Evolutionary conservation across 2,329 filamentous ascomycete species (phyloP).

Genomic region (Pseudocercospora eumusae): DNA sequence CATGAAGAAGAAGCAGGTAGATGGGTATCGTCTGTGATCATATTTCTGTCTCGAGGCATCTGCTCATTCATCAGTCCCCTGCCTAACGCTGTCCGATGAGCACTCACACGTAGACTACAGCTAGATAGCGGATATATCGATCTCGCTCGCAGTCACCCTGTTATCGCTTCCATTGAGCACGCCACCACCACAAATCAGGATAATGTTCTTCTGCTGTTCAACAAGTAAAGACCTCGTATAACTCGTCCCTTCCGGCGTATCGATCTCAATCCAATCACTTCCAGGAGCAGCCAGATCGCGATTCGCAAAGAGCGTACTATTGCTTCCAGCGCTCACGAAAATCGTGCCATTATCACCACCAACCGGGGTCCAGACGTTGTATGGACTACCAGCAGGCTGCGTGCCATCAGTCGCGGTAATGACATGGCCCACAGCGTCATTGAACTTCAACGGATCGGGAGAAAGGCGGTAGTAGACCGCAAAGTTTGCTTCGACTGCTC

Average conservation of each 20-base stretch:
- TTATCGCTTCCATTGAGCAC: neutral
- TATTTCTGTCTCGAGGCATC: too few species aligned
- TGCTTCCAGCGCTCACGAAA: slow-evolving; percentile 48
- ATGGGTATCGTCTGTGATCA: too few species aligned
- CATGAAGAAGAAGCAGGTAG: too few species aligned
- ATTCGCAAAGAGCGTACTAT: slow-evolving; percentile 3
- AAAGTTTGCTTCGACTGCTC: slow-evolving; percentile 48
- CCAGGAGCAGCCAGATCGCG: slow-evolving; percentile 1
- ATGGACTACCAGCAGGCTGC: slow-evolving; percentile 51
- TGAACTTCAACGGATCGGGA: slow-evolving; percentile 51
- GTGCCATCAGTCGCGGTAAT: slow-evolving; percentile 51
- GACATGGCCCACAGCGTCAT: slow-evolving; percentile 43
- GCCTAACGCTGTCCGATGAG: too few species aligned
- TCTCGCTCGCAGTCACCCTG: slow-evolving; percentile 6
- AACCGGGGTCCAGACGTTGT: slow-evolving; percentile 55
- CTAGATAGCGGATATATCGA: neutral
- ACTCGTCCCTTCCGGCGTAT: neutral
- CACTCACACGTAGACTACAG: too few species aligned
- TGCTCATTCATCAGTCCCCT: too few species aligned
- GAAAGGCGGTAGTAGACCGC: slow-evolving; percentile 57
- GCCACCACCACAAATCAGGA: slow-evolving; percentile 2
- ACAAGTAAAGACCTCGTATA: slow-evolving; percentile 7
- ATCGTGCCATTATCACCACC: slow-evolving; percentile 53
- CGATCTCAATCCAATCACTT: slow-evolving; percentile 11
- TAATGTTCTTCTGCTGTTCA: slow-evolving; percentile 6